Evolutionary conservation across 805 yeast genomes (phyloP).

Genomic region (Metschnikowia lunata): DNA sequence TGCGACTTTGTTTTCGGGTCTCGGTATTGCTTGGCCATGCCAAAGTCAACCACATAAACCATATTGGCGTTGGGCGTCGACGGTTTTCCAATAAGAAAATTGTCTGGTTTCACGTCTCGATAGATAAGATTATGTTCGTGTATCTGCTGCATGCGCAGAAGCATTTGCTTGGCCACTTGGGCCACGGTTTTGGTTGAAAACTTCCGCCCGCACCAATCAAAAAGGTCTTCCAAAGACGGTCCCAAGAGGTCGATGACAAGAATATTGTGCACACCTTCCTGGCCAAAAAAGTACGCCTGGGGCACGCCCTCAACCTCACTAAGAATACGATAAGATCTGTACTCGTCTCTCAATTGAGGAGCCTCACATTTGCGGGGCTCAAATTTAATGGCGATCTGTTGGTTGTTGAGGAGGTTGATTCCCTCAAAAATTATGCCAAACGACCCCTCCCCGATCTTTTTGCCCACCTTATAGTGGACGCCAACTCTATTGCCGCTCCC

Average conservation of each 20-base stretch:
- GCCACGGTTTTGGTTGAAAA: conserved; percentile 86
- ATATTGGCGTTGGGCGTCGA: conserved; percentile 77
- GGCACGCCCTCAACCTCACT: conserved; percentile 86
- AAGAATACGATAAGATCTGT: conserved; percentile 86
- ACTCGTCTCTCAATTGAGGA: conserved; percentile 95
- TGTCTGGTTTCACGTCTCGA: conserved; percentile 97
- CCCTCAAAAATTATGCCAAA: conserved; percentile 98
- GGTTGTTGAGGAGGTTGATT: conserved; percentile 82
- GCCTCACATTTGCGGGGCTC: conserved; percentile 97
- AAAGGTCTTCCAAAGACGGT: conserved; percentile 91
- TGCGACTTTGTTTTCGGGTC: conserved; percentile 95
- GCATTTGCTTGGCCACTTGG: conserved; percentile 94
- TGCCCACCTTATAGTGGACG: conserved; percentile 92
- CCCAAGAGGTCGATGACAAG: conserved; percentile 92
- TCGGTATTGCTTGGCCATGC: conserved; percentile 97
- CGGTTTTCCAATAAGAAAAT: conserved; percentile 89
- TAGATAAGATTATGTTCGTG: conserved; percentile 90
- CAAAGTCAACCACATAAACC: conserved; percentile 91
- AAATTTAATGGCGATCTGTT: conserved; percentile 93
- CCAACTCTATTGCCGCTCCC: conserved; percentile 72
- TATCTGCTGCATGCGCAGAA: conserved; percentile 75
- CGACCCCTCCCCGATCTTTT: conserved; percentile 97
- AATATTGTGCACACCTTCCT: conserved; percentile 95
- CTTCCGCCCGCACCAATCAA: conserved; percentile 96
- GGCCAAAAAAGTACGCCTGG: conserved; percentile 96